Conservation (phyloP, 2,329 filamentous ascomycete species). For the Colletotrichum sp. region DNA sequence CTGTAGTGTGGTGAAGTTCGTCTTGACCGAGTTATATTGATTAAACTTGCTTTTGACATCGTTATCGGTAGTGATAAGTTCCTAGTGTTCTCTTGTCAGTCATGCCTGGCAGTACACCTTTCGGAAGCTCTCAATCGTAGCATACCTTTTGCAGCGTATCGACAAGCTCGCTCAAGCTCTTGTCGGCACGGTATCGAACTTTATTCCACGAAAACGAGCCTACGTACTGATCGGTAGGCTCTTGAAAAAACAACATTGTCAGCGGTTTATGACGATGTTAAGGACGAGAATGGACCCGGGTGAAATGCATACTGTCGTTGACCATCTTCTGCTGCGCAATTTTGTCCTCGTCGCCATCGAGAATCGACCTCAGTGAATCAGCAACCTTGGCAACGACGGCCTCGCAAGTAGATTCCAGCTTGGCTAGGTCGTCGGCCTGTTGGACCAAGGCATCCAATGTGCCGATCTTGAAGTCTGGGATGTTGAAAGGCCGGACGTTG, state of each 20-base stretch:
- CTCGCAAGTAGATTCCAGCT: conserved; percentile 82
- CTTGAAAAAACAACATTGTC: conserved; percentile 50
- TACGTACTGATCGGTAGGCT: conserved; percentile 94
- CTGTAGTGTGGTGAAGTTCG: conserved; percentile 79
- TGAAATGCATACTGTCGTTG: conserved; percentile 73
- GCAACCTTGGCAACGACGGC: conserved; percentile 86
- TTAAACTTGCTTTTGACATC: conserved; percentile 94
- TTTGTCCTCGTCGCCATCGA: conserved; percentile 85
- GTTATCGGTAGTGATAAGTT: conserved; percentile 90
- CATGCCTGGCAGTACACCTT: not conserved
- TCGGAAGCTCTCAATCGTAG: not conserved
- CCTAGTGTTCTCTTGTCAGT: conserved; percentile 51
- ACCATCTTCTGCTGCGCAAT: conserved; percentile 88
- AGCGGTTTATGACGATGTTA: conserved; percentile 18
- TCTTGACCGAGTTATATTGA: conserved; percentile 92
- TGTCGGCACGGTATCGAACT: conserved; percentile 94
- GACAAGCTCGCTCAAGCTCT: conserved; percentile 84
- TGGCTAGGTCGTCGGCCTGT: conserved; percentile 92
- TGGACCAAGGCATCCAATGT: conserved; percentile 94
- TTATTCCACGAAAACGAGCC: conserved; percentile 95
- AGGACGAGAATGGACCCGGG: conserved; percentile 14
- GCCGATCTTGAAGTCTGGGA: conserved; percentile 97
- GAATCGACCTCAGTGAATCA: conserved; percentile 81
- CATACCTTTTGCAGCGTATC: conserved; percentile 84
- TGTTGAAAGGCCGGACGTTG: conserved; percentile 75